Conservation (phyloP, 495 filamentous ascomycete species). For the Usnea hakonensis region DNA sequence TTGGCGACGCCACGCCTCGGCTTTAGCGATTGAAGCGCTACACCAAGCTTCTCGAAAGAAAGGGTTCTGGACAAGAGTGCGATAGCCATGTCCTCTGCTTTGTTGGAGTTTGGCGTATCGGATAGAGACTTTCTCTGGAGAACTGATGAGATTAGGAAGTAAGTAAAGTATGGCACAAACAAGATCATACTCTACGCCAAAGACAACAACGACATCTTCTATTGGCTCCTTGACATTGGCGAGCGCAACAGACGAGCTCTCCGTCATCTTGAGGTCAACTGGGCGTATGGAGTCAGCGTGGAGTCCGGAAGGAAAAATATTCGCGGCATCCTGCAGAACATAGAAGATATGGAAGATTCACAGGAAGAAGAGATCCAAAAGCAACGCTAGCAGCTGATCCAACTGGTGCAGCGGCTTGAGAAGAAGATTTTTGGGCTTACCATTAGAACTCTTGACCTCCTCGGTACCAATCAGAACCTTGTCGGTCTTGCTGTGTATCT, state of each 20-base stretch:
- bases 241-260: constrained; percentile 9
- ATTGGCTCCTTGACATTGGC: constrained; percentile 16
- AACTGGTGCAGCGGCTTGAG: constrained; percentile 2
- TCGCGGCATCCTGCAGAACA: constrained; percentile 4
- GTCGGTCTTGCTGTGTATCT: no score
- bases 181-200: constrained; percentile 22
- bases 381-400: constrained; percentile 9
- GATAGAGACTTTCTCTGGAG: neutral
- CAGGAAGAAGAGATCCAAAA: neutral
- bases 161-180: constrained; percentile 31
- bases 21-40: no score
- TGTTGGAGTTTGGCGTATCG: neutral
- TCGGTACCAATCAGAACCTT: neutral
- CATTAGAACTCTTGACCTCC: neutral
- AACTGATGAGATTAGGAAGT: neutral
- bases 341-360: constrained; percentile 8
- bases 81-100: no score
- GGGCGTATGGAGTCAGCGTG: constrained; percentile 13
- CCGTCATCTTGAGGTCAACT: constrained; percentile 8
- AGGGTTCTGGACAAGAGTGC: no score
- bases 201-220: constrained; percentile 18
- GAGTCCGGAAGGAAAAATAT: constrained; percentile 6
- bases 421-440: constrained; percentile 3
- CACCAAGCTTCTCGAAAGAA: no score
- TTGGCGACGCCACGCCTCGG: no score